Evolutionary conservation across 2,329 filamentous ascomycete species (phyloP), one percentile per base, ranked within the genome.

Genomic region (Talaromyces albobiverticillius): DNA sequence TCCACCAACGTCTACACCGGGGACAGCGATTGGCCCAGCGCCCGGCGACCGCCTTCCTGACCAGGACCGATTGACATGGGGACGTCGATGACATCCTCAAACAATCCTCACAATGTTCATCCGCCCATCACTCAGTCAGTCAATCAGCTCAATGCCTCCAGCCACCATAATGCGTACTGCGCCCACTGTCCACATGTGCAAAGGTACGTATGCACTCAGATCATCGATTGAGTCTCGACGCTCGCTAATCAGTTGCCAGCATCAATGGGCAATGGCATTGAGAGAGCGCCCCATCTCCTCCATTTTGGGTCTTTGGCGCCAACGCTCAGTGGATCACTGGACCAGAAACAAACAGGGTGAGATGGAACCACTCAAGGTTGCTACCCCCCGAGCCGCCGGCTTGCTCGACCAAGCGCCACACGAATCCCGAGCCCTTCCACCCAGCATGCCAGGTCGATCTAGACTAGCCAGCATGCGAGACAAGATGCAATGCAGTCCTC

Each of bases 401-500:
- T 40, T 16, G 16, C 36, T 3, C 18, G 14, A 14, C 9, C 16
- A 14, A n/a, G 16, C n/a, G 16, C 34, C 34, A 20, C 34, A 40
- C 36, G 18, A 40, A 40, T 40, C 18, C 36, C 18, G 36, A 40
- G 18, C 4, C 3, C 16, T 40, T 22, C 36, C 36, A 22, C 36
- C 16, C 20, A 29, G 10, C 26, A 10, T 18, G 23, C 2, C 9
- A 6, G 23, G 14, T 16, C 13, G 42, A 45, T 45, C 42, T 18
- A 22, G 26, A 29, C 31, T 20, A 32, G 9, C 26, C 45, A 16
- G 20, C 45, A 46, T 46, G 42, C 40, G 46, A 42, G 48, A 52
- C 40, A 52, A 42, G 48, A 52, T 46, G 50, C 41, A 52, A 45
- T 52, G 49, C 49, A 52, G 7, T 46, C 50, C 50, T 52, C 20